phyloP scores from a whole-genome alignment of 179 eudicot genomes.

The Spinacia oleracea region DNA sequence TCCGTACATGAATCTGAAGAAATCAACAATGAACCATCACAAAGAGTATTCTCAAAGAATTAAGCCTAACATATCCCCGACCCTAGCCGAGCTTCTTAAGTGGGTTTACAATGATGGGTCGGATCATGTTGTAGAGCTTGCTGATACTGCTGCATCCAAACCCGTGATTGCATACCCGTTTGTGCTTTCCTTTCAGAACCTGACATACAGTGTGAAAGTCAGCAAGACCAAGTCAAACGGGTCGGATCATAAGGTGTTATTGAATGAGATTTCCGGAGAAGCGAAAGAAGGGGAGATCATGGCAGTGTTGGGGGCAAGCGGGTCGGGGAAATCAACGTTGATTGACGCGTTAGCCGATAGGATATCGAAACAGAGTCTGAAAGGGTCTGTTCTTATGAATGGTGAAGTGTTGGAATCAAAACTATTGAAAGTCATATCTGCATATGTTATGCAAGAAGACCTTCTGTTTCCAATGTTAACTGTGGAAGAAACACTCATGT shows the following conservation, averaged over 20 bases:
- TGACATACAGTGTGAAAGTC: conserved; percentile 62
- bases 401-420: conserved; percentile 71
- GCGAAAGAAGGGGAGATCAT: conserved; percentile 80
- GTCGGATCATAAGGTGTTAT: conserved; percentile 39
- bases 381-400: conserved; percentile 56
- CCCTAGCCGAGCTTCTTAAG: conserved; percentile 61
- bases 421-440: conserved; percentile 64
- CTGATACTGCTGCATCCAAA: conserved; percentile 4
- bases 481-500: conserved; percentile 78
- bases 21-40: conserved; percentile 44
- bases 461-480: conserved; percentile 83
- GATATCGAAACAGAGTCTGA: conserved; percentile 60
- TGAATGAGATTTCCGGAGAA: conserved; percentile 66
- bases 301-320: conserved; percentile 89
- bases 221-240: conserved; percentile 26
- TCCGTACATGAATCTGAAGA: conserved; percentile 38
- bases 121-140: conserved; percentile 35
- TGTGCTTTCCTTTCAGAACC: conserved; percentile 60
- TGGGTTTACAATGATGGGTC: conserved; percentile 33
- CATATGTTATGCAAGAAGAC: conserved; percentile 94
- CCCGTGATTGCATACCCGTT: conserved; percentile 41
- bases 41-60: conserved; percentile 43
- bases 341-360: conserved; percentile 73
- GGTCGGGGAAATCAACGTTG: conserved; percentile 85
- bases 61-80: conserved; percentile 36